phyloP scores from a whole-genome alignment of 176 grass and related monocot species.

The Carex myosuroides region DNA sequence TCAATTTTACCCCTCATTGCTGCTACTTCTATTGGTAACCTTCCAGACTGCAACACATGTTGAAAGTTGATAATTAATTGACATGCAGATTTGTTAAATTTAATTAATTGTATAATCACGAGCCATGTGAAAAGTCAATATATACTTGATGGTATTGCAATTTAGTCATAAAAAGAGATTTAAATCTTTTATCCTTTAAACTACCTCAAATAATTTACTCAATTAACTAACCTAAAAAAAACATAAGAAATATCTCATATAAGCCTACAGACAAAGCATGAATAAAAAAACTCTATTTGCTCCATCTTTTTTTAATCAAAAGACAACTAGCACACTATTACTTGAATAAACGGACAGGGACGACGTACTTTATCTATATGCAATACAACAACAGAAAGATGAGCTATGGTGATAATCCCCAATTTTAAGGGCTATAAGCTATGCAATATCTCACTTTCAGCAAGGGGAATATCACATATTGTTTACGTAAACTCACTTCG shows the following conservation, averaged over 20 bases:
- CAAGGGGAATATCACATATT: not conserved
- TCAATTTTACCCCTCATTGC: slow-evolving; percentile 33
- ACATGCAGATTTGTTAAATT: not conserved
- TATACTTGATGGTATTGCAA: not conserved
- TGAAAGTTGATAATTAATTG: too few relatives aligned
- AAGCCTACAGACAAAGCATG: too few relatives aligned
- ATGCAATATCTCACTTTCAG: not conserved
- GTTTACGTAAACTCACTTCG: not conserved
- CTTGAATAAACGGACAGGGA: too few relatives aligned
- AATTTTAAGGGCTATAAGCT: not conserved
- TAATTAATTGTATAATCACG: not conserved
- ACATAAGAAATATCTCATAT: too few relatives aligned
- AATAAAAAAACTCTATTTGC: too few relatives aligned
- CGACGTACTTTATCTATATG: too few relatives aligned
- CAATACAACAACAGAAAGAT: too few relatives aligned
- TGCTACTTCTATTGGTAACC: slow-evolving; percentile 43
- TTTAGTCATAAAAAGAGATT: not conserved
- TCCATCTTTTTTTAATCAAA: too few relatives aligned
- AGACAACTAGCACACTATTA: not conserved
- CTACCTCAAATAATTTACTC: too few relatives aligned
- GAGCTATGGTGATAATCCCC: not conserved
- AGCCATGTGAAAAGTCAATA: not conserved
- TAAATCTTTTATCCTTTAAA: not conserved
- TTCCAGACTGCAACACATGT: slow-evolving; percentile 25
- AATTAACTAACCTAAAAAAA: too few relatives aligned